Evolutionary conservation across 179 eudicot species (phyloP).

Genomic region (Spinacia oleracea): DNA sequence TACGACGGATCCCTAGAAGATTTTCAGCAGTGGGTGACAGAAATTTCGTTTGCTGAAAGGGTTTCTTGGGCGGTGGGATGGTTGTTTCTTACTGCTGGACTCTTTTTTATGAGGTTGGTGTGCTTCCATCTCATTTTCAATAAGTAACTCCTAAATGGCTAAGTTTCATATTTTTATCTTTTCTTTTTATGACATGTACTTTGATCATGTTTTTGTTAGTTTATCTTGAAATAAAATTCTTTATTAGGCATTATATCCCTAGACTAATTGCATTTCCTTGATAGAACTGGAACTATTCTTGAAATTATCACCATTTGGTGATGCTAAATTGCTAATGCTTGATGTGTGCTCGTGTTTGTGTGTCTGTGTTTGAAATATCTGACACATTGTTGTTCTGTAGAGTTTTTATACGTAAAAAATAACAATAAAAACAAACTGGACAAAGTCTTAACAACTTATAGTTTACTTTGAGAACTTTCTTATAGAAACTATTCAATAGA

Average conservation of each 20-base stretch:
- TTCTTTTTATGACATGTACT: background rate
- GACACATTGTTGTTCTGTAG: background rate
- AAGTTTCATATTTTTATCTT: background rate
- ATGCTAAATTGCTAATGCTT: background rate
- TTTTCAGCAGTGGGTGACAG: conserved; percentile 68
- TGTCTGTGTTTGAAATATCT: background rate
- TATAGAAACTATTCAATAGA: background rate
- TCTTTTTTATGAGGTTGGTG: conserved; percentile 68
- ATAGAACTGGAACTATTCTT: background rate
- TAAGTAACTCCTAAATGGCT: background rate
- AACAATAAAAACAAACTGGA: too few relatives aligned
- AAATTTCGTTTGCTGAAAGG: conserved; percentile 65
- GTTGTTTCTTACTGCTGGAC: conserved; percentile 71
- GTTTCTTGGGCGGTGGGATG: conserved; percentile 98
- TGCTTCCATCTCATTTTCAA: too few relatives aligned
- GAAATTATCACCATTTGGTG: background rate
- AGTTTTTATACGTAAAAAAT: too few relatives aligned
- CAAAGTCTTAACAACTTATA: background rate
- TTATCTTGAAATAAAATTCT: background rate
- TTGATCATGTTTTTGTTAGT: background rate
- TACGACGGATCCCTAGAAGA: conserved; percentile 45
- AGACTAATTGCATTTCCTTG: background rate
- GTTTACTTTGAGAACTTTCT: background rate
- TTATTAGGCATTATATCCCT: background rate
- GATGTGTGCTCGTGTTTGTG: background rate